Conservation (phyloP, 2,329 filamentous ascomycete species). For the Penicillium sp. region DNA sequence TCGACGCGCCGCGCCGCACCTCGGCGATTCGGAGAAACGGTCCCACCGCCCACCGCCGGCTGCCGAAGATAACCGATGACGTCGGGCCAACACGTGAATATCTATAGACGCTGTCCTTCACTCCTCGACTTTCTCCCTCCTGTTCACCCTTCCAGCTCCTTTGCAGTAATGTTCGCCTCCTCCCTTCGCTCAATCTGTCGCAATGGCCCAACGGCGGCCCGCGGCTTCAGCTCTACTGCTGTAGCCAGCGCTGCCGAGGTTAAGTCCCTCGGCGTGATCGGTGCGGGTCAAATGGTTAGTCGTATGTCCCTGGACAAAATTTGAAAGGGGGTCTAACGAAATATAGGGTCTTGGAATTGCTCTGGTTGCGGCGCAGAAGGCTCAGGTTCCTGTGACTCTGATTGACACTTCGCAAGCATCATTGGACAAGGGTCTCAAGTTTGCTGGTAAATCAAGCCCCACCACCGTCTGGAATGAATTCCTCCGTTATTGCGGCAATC, state of each 20-base stretch:
- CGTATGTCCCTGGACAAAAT: background rate
- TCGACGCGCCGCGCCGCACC: conserved; percentile 28
- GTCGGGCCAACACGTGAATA: conserved; percentile 27
- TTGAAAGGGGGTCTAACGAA: conserved; percentile 27
- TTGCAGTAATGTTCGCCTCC: conserved; percentile 40
- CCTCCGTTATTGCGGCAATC: background rate
- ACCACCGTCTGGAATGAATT: background rate
- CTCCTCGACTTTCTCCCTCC: conserved; percentile 1
- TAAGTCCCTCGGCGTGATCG: conserved; percentile 87
- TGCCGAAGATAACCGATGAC: conserved; percentile 33
- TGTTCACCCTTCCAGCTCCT: background rate
- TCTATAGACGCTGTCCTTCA: conserved; percentile 14
- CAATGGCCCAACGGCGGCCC: conserved; percentile 42
- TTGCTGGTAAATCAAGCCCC: conserved; percentile 67
- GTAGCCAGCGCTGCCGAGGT: conserved; percentile 70
- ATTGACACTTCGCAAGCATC: conserved; percentile 84
- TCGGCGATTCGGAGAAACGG: conserved; percentile 28
- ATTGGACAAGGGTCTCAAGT: conserved; percentile 84
- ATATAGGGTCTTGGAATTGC: conserved; percentile 89
- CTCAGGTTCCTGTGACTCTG: conserved; percentile 80
- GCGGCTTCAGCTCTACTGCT: conserved; percentile 72
- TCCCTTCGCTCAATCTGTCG: conserved; percentile 37
- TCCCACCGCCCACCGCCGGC: conserved; percentile 15
- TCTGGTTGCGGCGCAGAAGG: conserved; percentile 85
- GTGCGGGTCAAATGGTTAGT: conserved; percentile 92